phyloP scores from a whole-genome alignment of 768 basidiomycete genomes.

The Strobilomyces confusus region DNA sequence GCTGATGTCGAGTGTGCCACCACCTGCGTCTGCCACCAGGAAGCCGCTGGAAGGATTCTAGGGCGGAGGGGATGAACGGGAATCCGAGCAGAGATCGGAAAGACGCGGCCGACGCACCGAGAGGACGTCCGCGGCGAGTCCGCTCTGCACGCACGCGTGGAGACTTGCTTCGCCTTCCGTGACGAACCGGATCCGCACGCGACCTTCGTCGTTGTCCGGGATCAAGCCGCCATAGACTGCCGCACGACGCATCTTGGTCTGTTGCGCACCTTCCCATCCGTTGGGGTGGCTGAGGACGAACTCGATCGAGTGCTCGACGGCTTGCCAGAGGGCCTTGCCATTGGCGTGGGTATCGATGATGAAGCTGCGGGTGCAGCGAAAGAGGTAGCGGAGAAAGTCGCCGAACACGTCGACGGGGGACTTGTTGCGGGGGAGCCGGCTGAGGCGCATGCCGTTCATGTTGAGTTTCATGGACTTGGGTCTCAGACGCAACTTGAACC shows the following conservation, averaged over 20 bases:
- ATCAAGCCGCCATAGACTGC: conserved; percentile 71
- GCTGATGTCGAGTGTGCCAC: conserved; percentile 78
- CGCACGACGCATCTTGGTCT: conserved; percentile 72
- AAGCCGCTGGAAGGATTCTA: conserved; percentile 76
- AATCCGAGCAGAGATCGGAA: background rate
- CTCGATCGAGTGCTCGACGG: conserved; percentile 65
- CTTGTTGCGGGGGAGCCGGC: conserved; percentile 61
- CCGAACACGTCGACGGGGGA: conserved; percentile 72
- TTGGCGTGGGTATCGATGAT: conserved; percentile 84
- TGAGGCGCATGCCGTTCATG: conserved; percentile 82
- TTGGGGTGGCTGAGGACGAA: conserved; percentile 79
- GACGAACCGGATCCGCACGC: conserved; percentile 71
- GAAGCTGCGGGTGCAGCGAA: conserved; percentile 68
- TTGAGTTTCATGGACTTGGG: conserved; percentile 75
- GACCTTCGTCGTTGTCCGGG: conserved; percentile 69
- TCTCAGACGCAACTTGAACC: conserved; percentile 77
- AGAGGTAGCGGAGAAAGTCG: conserved; percentile 74
- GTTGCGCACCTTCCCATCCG: conserved; percentile 76
- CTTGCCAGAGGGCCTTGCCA: conserved; percentile 63
- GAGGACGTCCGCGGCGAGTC: conserved; percentile 73
- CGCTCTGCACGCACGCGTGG: conserved; percentile 75
- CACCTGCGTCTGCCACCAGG: conserved; percentile 76
- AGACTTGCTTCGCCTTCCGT: conserved; percentile 83
- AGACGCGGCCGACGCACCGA: conserved; percentile 42
- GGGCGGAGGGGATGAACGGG: conserved; percentile 5